These are phyloP conservation scores for Hanseniaspora opuntiae DNA, from an alignment of 805 yeast genomes.

Conservation along the genomic window DNA sequence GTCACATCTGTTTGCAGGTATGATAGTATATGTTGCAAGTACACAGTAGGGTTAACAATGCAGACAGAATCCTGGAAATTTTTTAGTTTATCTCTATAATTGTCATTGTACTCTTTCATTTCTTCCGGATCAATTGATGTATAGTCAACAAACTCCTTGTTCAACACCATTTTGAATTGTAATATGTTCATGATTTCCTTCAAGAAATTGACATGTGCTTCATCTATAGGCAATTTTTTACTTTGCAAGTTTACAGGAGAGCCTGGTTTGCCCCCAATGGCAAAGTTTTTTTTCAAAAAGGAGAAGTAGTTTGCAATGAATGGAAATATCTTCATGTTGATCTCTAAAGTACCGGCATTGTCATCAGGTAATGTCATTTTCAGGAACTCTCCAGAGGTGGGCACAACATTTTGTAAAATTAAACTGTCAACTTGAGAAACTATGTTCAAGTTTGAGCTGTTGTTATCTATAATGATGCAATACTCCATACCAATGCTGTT, in stretches of 20 bases:
- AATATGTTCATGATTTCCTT: slow-evolving; percentile 53
- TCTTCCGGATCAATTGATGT: slow-evolving; percentile 43
- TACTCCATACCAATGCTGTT: slow-evolving; percentile 67
- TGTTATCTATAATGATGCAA: slow-evolving; percentile 49
- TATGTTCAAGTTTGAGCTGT: slow-evolving; percentile 3
- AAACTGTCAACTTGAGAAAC: slow-evolving; percentile 33
- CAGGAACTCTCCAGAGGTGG: slow-evolving; percentile 56
- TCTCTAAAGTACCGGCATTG: slow-evolving; percentile 33
- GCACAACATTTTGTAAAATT: slow-evolving; percentile 48
- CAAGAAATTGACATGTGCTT: slow-evolving; percentile 38
- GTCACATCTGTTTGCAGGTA: slow-evolving; percentile 3
- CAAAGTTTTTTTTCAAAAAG: slow-evolving; percentile 45
- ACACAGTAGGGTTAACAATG: slow-evolving; percentile 45
- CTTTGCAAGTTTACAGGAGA: slow-evolving; percentile 28
- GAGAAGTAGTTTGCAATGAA: slow-evolving; percentile 63
- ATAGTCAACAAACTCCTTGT: slow-evolving; percentile 58
- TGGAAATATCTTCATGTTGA: slow-evolving; percentile 69
- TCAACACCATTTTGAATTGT: slow-evolving; percentile 66
- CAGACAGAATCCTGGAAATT: slow-evolving; percentile 75
- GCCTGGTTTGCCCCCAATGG: slow-evolving; percentile 29
- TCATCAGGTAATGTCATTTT: slow-evolving; percentile 58
- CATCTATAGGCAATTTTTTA: slow-evolving; percentile 24
- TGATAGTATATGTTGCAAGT: slow-evolving; percentile 42
- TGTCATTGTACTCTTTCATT: slow-evolving; percentile 65
- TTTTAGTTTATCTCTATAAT: slow-evolving; percentile 53